Base-by-base conservation (phyloP, 1,284 basidiomycete species). In the Meripilus lineatus region DNA sequence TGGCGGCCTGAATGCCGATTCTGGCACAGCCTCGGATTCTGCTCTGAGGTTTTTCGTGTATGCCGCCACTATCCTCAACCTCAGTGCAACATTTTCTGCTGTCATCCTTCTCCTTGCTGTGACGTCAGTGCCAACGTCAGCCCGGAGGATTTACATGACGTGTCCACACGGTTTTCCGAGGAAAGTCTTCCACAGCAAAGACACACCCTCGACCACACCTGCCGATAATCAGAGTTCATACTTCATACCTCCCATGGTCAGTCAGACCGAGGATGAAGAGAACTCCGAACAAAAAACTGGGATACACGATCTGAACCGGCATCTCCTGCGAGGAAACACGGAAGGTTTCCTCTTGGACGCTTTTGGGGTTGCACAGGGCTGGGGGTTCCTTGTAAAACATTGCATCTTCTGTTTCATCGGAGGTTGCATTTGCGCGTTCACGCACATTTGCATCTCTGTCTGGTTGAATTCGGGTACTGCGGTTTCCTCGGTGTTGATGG, bases 361-460 rank as follows among this genome's bases (percentile, higher is more conserved):
- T 13, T 45, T 45, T 32, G 43, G 43, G 10, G 37, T 45, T 3
- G 43, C 43, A n/a, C 18, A 20, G n/a, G 37, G 43, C 18, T 45
- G 43, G 43, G 28, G 38, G 7, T 24, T 45, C 22, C 24, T 45
- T 17, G n/a, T 38, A 5, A 22, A 22, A 20, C 43, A 45, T 24
- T 39, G 43, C 18, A 33, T 45, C 20, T 32, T 45, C 21, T 45
- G 43, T 25, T 45, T 45, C 37, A 11, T 45, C n/a, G 26, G 3
- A 24, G 43, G 43, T 23, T 32, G 21, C 37, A 18, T 45, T 4
- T 32, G 32, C 17, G 24, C 43, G 4, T 45, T 45, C 43, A 34
- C 34, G 13, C 43, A 45, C 17, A 38, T 45, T 14, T 17, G 24
- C 3, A 38, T 45, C 26, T 13, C 21, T 3, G 11, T 45, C 5